Evolutionary conservation across 352 stramenopile genomes (phyloP), one percentile per base, ranked within the genome.

Genomic region (Globisporangium middletonii): DNA sequence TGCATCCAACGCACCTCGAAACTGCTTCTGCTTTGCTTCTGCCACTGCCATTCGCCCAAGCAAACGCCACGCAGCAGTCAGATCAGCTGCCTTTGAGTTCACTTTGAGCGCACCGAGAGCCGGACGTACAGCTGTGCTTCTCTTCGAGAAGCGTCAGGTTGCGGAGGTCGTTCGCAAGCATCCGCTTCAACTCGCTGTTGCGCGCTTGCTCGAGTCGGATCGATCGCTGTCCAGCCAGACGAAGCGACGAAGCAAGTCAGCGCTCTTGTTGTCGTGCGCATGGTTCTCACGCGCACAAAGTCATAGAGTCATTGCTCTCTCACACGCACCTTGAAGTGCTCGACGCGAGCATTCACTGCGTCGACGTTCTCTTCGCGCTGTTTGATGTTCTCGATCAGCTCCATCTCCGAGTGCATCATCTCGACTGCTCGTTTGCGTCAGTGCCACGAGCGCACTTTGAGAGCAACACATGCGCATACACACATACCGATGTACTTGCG

Each of bases 351-450:
- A 35, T 83, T 86, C 27, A 78, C 67, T 9, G 58, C 62, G 8
- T 57, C 54, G 23, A 90, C 60, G 19, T 63, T 81, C 19, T 74
- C 65, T 66, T 92, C 82, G 33, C 73, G 82, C 47, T 86, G 73
- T 38, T 79, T 79, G 57, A 92, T 86, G 35, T 52, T 76, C 55
- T 87, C 79, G 44, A 92, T 68, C 15, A 87, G 44, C 53, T 86
- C 79, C 72, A 87, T 78, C 60, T 92, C 82, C 1, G 71, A 71
- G 15, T 86, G 79, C 82, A 92, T 90, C 79, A 92, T 83, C 19
- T 82, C 78, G 54, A 90, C 82, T 92, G 35, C 26, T 15, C 35
- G 2, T 12, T 4, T 1, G 28, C 28, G 16, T 26, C 16, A 51
- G 28, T 47, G 35, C 30, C 12, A 37, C 42, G 47, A 57, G 35